Conservation (phyloP, 768 basidiomycete species). For the Lentinula raphanica region DNA sequence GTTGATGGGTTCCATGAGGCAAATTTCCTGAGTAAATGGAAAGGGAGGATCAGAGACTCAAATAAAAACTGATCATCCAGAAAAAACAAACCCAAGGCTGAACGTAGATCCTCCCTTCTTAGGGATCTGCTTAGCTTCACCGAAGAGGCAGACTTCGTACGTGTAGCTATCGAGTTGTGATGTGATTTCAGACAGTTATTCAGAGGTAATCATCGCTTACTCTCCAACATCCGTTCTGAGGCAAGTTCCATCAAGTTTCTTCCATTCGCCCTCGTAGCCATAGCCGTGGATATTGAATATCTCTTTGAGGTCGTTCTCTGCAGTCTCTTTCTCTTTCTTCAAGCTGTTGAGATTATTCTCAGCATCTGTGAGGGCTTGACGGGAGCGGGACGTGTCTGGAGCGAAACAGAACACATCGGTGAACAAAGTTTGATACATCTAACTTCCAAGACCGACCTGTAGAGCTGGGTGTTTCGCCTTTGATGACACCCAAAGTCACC, state of each 20-base stretch:
- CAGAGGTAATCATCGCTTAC: too few species aligned
- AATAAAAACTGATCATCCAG: neutral
- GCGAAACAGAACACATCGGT: neutral
- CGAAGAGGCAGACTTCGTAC: slow-evolving; percentile 91
- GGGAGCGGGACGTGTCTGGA: slow-evolving; percentile 58
- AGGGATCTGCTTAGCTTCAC: slow-evolving; percentile 82
- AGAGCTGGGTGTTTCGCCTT: slow-evolving; percentile 29
- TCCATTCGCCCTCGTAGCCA: slow-evolving; percentile 87
- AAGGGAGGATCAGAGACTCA: neutral
- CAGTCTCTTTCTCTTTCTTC: slow-evolving; percentile 47
- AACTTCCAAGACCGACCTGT: slow-evolving; percentile 27
- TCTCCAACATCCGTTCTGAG: slow-evolving; percentile 83
- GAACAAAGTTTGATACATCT: neutral
- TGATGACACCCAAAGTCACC: slow-evolving; percentile 55
- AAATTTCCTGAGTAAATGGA: slow-evolving; percentile 51
- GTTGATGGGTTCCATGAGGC: slow-evolving; percentile 70
- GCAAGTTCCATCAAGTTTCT: slow-evolving; percentile 84
- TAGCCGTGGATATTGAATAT: slow-evolving; percentile 65
- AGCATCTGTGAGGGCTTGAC: slow-evolving; percentile 56
- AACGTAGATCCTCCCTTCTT: slow-evolving; percentile 69
- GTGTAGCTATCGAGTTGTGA: slow-evolving; percentile 70
- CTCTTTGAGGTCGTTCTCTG: slow-evolving; percentile 54
- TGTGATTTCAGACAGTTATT: too few species aligned
- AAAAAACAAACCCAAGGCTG: slow-evolving; percentile 77
- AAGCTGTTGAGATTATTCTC: slow-evolving; percentile 52